Evolutionary conservation across 257 asterid species (phyloP).

Genomic region (Salvia splendens): DNA sequence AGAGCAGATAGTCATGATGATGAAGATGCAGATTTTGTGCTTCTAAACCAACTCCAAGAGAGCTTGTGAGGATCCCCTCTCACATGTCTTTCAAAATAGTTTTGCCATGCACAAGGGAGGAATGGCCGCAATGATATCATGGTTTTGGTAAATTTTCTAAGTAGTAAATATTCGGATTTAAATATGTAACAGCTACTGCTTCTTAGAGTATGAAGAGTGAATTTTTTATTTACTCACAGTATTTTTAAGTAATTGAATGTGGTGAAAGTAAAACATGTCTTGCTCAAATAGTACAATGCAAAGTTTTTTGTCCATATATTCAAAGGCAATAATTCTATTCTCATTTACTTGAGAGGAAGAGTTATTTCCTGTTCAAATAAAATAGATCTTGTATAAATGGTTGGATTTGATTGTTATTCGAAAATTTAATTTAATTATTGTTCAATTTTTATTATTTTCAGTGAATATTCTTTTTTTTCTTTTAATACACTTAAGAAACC

Average conservation of each 20-base stretch:
- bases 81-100: constrained; percentile 12
- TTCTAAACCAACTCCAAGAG: constrained; percentile 57
- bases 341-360: too few species aligned
- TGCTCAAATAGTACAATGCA: background rate
- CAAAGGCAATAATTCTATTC: too few species aligned
- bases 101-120: constrained; percentile 13
- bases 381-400: too few species aligned
- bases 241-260: background rate
- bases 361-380: too few species aligned
- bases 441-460: too few species aligned
- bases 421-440: too few species aligned
- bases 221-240: constrained; percentile 20
- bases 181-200: constrained; percentile 5
- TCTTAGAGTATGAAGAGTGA: constrained; percentile 2
- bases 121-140: background rate
- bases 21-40: constrained; percentile 37
- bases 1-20: constrained; percentile 40
- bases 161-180: constrained; percentile 29
- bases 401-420: too few species aligned
- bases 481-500: too few species aligned
- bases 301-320: too few species aligned
- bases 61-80: constrained; percentile 49
- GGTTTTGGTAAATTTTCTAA: constrained; percentile 4
- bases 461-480: too few species aligned
- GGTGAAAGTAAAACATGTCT: background rate